A percentile compares a stretch with the other conserved stretches of the same genome.
phyloP scores from a whole-genome alignment of 352 stramenopile genomes.

The Peronospora belbahrii region DNA sequence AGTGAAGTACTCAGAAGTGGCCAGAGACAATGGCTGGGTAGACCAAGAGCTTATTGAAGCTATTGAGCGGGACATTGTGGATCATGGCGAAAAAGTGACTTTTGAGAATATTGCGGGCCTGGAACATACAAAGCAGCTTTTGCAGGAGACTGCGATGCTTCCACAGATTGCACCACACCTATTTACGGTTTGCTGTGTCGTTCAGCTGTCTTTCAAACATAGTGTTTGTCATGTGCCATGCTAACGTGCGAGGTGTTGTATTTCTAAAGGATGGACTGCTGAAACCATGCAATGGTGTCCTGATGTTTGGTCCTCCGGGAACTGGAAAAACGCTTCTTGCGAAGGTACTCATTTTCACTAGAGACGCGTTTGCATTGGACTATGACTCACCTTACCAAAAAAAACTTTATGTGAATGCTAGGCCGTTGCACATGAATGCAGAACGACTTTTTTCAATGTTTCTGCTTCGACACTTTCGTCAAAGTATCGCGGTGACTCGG shows the following conservation, averaged over 20 bases:
- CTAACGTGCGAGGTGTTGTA: conserved; percentile 1
- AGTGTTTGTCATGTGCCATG: background rate
- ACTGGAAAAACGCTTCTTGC: conserved; percentile 88
- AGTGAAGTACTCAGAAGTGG: conserved; percentile 73
- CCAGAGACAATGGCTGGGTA: conserved; percentile 58
- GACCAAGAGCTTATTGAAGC: conserved; percentile 80
- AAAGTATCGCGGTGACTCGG: conserved; percentile 92
- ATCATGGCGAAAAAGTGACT: conserved; percentile 55
- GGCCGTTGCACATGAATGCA: conserved; percentile 91
- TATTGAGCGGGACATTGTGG: conserved; percentile 84
- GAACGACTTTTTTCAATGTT: conserved; percentile 98
- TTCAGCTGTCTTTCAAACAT: background rate
- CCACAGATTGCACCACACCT: conserved; percentile 76
- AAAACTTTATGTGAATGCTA: conserved; percentile 1
- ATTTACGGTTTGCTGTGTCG: conserved; percentile 44
- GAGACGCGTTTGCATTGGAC: background rate
- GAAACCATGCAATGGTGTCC: conserved; percentile 73
- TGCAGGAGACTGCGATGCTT: conserved; percentile 82
- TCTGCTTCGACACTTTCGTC: conserved; percentile 85
- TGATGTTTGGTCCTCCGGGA: conserved; percentile 84
- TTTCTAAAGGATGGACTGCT: conserved; percentile 51
- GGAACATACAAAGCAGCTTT: conserved; percentile 72
- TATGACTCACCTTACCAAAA: background rate
- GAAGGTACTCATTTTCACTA: conserved; percentile 31
- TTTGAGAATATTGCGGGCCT: conserved; percentile 76